Conservation (phyloP, 1,284 basidiomycete genomes). For the Ceratobasidium sp. region DNA sequence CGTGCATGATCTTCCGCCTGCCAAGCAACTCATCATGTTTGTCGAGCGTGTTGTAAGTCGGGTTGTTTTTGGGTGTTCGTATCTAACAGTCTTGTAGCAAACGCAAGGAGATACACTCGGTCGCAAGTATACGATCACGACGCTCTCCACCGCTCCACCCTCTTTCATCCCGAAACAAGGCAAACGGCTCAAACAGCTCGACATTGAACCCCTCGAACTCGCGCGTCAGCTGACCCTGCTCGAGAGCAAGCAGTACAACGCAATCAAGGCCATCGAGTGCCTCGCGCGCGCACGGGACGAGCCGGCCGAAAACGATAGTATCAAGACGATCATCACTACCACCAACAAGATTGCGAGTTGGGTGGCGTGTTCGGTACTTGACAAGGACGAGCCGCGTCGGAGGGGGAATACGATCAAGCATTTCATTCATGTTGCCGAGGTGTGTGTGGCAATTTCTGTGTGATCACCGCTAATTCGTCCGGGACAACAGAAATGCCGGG, state of each 20-base stretch:
- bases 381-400: slow-evolving; percentile 82
- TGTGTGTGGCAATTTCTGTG: slow-evolving; percentile 55
- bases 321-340: slow-evolving; percentile 88
- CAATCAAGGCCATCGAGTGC: slow-evolving; percentile 90
- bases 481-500: slow-evolving; percentile 76
- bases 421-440: slow-evolving; percentile 91
- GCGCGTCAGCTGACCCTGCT: slow-evolving; percentile 93
- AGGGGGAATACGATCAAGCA: slow-evolving; percentile 85
- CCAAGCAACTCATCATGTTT: slow-evolving; percentile 71
- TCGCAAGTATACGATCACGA: slow-evolving; percentile 58
- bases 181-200: slow-evolving; percentile 69
- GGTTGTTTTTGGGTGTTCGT: slow-evolving; percentile 13
- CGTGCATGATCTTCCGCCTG: slow-evolving; percentile 64
- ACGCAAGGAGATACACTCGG: slow-evolving; percentile 60
- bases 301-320: slow-evolving; percentile 71
- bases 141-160: slow-evolving; percentile 58
- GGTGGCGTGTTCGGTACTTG: slow-evolving; percentile 90
- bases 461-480: not conserved
- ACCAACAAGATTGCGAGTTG: slow-evolving; percentile 94
- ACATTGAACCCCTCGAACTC: slow-evolving; percentile 88
- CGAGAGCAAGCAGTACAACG: slow-evolving; percentile 86
- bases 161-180: slow-evolving; percentile 76
- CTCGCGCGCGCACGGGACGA: slow-evolving; percentile 79
- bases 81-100: slow-evolving; percentile 53
- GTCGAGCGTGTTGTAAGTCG: slow-evolving; percentile 76